These are phyloP conservation scores for Chloranthus sessilifolius DNA, from an alignment of 164 flowering plant genomes.

Conservation along the genomic window DNA sequence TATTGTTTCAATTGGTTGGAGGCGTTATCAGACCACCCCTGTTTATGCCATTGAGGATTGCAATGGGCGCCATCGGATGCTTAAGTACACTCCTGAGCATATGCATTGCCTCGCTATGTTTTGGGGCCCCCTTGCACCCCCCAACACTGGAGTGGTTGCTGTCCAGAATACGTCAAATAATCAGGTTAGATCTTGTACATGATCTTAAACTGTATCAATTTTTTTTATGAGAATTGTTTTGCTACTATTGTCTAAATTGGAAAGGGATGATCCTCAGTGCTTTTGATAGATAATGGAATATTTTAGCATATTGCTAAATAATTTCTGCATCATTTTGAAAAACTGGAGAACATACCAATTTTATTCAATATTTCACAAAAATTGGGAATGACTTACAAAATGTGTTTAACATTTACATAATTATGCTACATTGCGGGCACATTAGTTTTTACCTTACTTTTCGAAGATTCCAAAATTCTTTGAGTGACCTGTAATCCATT, in stretches of 20 bases:
- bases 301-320: too few species aligned
- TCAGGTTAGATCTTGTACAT: slow-evolving; percentile 52
- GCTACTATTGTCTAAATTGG: neutral
- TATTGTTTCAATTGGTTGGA: slow-evolving; percentile 93
- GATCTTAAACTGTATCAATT: neutral
- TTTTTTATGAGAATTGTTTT: neutral
- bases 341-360: too few species aligned
- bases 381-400: too few species aligned
- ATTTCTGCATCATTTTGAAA: too few species aligned
- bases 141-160: slow-evolving; percentile 84
- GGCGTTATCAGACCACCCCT: slow-evolving; percentile 89
- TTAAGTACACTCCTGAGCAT: slow-evolving; percentile 95
- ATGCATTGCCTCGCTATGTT: slow-evolving; percentile 97
- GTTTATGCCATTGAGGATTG: slow-evolving; percentile 81
- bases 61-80: slow-evolving; percentile 91
- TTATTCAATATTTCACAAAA: too few species aligned
- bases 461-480: too few species aligned
- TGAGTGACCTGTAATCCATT: too few species aligned
- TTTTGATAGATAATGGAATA: neutral
- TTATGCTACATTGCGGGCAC: too few species aligned
- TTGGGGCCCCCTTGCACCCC: slow-evolving; percentile 98
- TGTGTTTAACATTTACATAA: too few species aligned
- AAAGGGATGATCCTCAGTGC: too few species aligned
- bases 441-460: too few species aligned
- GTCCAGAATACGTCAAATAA: slow-evolving; percentile 73